Evolutionary conservation across 177 flowering plant species (phyloP), one percentile per base, ranked within the genome.

Genomic region (Vitis hybrid): DNA sequence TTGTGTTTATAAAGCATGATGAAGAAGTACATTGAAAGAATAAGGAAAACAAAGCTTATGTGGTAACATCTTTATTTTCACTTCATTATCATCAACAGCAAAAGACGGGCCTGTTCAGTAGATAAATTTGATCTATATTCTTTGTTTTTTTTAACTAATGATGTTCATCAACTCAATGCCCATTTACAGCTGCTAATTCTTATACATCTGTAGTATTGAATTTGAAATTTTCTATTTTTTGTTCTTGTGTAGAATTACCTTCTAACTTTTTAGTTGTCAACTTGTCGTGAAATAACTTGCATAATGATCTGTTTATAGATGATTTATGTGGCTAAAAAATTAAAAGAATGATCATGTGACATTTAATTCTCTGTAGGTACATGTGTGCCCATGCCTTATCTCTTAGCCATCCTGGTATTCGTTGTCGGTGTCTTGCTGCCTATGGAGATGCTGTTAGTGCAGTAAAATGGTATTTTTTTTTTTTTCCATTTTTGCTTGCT

Each of bases 391-490:
- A 95, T 89, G 99, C 99, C 50, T 74, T 95, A 71, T 85, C 97
- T 15, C 87, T 93, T 50, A 91, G 90, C 78, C 99, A 95, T 83
- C 99, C 99, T 67, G 99, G 99, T 70, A 90, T 93, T 55, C 98
- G 98, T 66, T 95, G 99, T 69, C 94, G 99, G 14, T 95, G 99
- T 81, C 98, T 95, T 78, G 98, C 99, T 81, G 99, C 99, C 11
- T 89, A 95, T 81, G 99, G 99, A 56, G 99, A 95, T 85, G 97
- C 99, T 74, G 95, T 93, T 77, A 95, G 99, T 86, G 96, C 99
- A 55, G 98, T 95, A 67, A 93, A 95, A 86, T 93, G 99, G 98
- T 93, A 86, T 29, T 64, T 18, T 16, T 16, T 5, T 15, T 16
- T 61, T 60, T 59, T 18, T 15, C 21, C 19, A 59, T 62, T 33